Evolutionary conservation across 208 protist species (phyloP).

Genomic region (Kentomonas sorsogonicus): DNA sequence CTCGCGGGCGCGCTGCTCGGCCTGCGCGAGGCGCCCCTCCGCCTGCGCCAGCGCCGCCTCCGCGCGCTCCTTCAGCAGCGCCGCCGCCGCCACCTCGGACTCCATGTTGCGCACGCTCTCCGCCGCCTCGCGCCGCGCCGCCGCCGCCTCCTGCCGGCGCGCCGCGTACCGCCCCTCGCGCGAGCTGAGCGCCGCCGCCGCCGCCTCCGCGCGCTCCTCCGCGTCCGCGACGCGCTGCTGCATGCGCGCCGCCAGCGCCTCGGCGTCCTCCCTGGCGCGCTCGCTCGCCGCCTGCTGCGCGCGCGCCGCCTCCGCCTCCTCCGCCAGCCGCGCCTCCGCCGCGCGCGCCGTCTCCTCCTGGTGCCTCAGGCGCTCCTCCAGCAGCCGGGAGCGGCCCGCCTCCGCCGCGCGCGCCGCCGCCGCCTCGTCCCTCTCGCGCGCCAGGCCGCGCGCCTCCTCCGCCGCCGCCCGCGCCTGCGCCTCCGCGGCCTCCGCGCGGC

Average conservation of each 20-base stretch:
- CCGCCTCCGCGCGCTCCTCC: conserved; percentile 32
- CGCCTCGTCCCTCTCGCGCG: conserved; percentile 58
- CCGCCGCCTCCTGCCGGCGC: conserved; percentile 18
- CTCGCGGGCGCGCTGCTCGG: conserved; percentile 30
- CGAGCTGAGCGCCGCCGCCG: conserved; percentile 17
- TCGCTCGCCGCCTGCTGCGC: conserved; percentile 18
- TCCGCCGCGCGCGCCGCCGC: conserved; percentile 34
- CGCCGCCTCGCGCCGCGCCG: conserved; percentile 16
- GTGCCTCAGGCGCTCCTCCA: conserved; percentile 47
- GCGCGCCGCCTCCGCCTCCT: conserved; percentile 14
- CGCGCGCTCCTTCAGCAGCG: conserved; percentile 40
- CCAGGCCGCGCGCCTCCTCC: conserved; percentile 40
- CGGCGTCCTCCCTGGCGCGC: conserved; percentile 11
- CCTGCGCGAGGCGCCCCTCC: conserved; percentile 38
- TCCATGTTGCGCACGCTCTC: conserved; percentile 21
- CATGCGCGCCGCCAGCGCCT: conserved; percentile 22
- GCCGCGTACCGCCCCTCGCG: conserved; percentile 20
- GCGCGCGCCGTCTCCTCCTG: conserved; percentile 31
- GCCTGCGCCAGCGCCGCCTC: conserved; percentile 59
- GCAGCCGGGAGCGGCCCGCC: conserved; percentile 47
- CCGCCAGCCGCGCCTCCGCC: conserved; percentile 17
- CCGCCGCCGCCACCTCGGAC: conserved; percentile 29
- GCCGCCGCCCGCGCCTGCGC: conserved; percentile 34
- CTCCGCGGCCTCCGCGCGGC: conserved; percentile 60
- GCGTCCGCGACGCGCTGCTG: conserved; percentile 33